Evolutionary conservation across 805 yeast genomes (phyloP), one percentile per base, ranked within the genome.

Genomic region (Candida insectorum): DNA sequence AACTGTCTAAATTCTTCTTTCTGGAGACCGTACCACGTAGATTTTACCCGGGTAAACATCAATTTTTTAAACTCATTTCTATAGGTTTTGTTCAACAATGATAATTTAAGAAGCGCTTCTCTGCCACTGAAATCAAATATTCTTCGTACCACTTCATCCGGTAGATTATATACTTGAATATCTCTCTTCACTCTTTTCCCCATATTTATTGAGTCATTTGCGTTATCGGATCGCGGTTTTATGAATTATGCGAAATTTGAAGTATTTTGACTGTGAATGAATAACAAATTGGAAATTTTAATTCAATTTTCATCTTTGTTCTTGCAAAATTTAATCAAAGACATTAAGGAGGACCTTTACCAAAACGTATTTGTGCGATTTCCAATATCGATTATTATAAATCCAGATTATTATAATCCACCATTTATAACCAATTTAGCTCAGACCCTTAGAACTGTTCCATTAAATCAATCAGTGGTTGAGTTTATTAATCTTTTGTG

Each of bases 361-460:
- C 11, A 24, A 3, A 37, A 37, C 25, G 14, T 45, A 8, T 19
- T 40, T 15, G 14, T 30, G 5, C 26, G 23, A 5, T 45, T 46
- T 14, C 49, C 54, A 3, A 20, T 52, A 7, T n/a, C 44, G 6
- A 31, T 51, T 13, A 37, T 52, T 4, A 23, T 47, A 4, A 37
- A 45, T 29, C 59, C 59, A 8, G 54, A 51, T 13, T 35, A 40
- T 11, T 53, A 41, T 30, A 48, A 44, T 20, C 60, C 56, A n/a
- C 62, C 62, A 6, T 56, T 56, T 34, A 39, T 40, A 15, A 36
- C 31, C 11, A 33, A 33, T 20, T 27, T 33, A 18, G 32, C 29
- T 13, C 15, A 27, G 4, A 3, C 39, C 22, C 22, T 30, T 24
- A 26, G 26, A 11, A 23, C 14, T 20, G 10, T 19, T 22, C 27